These are phyloP conservation scores for Fusarium sp. DNA, from an alignment of 2,329 filamentous ascomycete genomes.

Conservation along the genomic window DNA sequence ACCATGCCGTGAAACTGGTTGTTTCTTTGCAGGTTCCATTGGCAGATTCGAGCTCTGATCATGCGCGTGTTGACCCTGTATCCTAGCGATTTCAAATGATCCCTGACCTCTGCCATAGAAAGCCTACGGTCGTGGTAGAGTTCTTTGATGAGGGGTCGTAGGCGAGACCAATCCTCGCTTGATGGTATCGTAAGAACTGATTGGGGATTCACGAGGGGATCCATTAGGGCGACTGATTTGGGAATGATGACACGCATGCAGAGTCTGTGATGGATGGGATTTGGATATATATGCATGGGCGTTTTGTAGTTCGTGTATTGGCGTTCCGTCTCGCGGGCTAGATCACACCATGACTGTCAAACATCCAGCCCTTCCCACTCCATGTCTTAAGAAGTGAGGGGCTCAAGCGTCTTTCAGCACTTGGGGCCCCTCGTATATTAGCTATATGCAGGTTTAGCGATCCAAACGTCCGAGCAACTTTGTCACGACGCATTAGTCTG, in stretches of 20 bases:
- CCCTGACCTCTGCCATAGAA: neutral
- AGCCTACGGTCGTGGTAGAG: neutral
- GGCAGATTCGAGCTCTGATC: neutral
- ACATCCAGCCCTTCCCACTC: no score
- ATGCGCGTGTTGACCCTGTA: neutral
- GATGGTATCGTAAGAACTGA: neutral
- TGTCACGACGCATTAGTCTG: neutral
- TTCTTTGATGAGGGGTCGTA: neutral
- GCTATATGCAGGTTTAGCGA: neutral
- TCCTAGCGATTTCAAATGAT: neutral
- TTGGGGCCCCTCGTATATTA: neutral
- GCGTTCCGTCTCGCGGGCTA: neutral
- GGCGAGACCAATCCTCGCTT: neutral
- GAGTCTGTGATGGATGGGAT: neutral
- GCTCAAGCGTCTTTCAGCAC: neutral
- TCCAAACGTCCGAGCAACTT: neutral
- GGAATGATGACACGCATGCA: neutral
- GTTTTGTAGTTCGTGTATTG: neutral
- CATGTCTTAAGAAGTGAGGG: neutral
- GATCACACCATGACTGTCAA: neutral
- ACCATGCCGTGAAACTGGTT: neutral
- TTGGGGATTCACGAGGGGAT: neutral
- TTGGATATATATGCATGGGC: neutral
- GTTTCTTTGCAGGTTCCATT: neutral
- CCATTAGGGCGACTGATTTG: neutral